Evolutionary conservation across 2,329 filamentous ascomycete species (phyloP).

Genomic region (Hyphodiscus sp.): DNA sequence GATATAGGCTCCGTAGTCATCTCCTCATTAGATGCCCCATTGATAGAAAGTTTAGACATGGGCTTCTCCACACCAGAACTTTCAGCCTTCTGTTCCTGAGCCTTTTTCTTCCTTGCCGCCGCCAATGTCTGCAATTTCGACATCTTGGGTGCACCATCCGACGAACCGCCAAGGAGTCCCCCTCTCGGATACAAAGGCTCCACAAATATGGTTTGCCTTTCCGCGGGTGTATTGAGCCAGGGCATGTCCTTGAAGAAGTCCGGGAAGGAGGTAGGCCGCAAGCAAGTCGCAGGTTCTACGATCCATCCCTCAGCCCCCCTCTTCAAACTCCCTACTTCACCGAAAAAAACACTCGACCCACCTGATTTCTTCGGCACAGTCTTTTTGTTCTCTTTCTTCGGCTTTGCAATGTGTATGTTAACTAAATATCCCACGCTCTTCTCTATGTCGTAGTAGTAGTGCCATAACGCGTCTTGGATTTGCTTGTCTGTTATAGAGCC

Average conservation of each 20-base stretch:
- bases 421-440: constrained; percentile 78
- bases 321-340: not conserved
- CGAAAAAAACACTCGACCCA: constrained; percentile 22
- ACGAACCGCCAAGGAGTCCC: constrained; percentile 73
- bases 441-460: constrained; percentile 90
- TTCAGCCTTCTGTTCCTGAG: constrained; percentile 48
- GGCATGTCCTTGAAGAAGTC: constrained; percentile 78
- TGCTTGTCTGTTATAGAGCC: constrained; percentile 54
- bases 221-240: constrained; percentile 68
- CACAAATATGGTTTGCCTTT: constrained; percentile 60
- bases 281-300: constrained; percentile 6
- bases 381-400: constrained; percentile 30
- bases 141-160: constrained; percentile 58
- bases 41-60: constrained; percentile 20
- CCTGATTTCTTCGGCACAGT: constrained; percentile 29
- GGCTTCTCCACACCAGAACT: constrained; percentile 21
- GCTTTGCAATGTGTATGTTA: constrained; percentile 40
- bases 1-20: not conserved
- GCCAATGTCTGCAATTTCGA: constrained; percentile 90
- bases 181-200: constrained; percentile 51
- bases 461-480: constrained; percentile 86
- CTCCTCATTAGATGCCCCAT: not conserved
- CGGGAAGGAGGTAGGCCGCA: constrained; percentile 37
- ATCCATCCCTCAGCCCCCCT: constrained; percentile 2
- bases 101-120: constrained; percentile 78